Evolutionary conservation across 1,139 yeast species (phyloP).

Genomic region (Diutina siamensis): DNA sequence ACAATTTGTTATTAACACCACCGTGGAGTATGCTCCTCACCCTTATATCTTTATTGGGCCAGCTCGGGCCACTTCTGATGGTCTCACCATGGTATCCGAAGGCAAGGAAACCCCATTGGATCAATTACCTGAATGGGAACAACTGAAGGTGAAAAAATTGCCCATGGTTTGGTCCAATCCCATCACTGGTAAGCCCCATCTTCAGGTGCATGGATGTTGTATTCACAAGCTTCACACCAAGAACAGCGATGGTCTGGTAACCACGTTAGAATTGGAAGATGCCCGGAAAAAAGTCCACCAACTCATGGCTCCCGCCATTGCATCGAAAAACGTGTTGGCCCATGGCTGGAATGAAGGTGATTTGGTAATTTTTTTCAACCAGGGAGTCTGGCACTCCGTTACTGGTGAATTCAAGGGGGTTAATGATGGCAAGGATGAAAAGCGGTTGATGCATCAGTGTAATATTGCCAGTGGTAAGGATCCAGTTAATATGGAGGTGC

Average conservation of each 20-base stretch:
- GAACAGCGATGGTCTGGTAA: constrained; percentile 38
- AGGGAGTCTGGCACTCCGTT: constrained; percentile 85
- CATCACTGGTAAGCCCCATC: constrained; percentile 68
- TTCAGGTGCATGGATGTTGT: constrained; percentile 84
- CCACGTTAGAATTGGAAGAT: constrained; percentile 45
- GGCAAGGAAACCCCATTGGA: constrained; percentile 57
- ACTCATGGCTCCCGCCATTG: constrained; percentile 77
- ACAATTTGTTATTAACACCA: constrained; percentile 59
- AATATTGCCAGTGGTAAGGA: constrained; percentile 75
- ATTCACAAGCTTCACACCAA: constrained; percentile 53
- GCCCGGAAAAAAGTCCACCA: constrained; percentile 61
- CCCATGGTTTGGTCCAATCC: constrained; percentile 93
- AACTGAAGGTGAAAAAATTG: constrained; percentile 55
- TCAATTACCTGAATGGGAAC: constrained; percentile 74
- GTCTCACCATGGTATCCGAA: constrained; percentile 74
- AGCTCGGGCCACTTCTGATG: constrained; percentile 74
- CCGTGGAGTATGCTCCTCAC: constrained; percentile 82
- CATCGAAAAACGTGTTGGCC: constrained; percentile 62
- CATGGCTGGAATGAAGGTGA: constrained; percentile 80
- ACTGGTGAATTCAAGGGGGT: constrained; percentile 67
- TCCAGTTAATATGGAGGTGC: constrained; percentile 23
- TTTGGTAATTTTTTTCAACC: constrained; percentile 70
- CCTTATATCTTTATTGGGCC: constrained; percentile 78
- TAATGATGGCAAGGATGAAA: constrained; percentile 47
- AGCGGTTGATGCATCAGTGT: constrained; percentile 85